Evolutionary conservation across 1,139 yeast genomes (phyloP).

Genomic region (Candida sanyaensis): DNA sequence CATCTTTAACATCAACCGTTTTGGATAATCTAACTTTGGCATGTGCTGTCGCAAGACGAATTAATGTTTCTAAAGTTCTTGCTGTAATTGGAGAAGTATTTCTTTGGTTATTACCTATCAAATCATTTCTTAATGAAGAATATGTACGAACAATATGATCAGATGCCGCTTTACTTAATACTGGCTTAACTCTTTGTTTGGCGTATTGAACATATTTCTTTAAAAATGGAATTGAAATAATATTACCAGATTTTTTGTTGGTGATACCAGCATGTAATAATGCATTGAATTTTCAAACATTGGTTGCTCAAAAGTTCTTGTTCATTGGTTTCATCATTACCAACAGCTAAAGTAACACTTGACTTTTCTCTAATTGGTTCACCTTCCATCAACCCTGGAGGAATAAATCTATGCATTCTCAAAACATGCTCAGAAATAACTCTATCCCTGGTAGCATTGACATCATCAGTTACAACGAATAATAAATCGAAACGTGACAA

Average conservation of each 20-base stretch:
- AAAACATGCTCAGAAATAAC: conserved; percentile 92
- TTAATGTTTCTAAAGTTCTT: conserved; percentile 93
- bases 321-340: conserved; percentile 57
- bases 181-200: conserved; percentile 84
- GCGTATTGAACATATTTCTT: conserved; percentile 94
- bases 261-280: conserved; percentile 81
- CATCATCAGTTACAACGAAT: conserved; percentile 95
- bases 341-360: conserved; percentile 75
- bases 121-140: conserved; percentile 81
- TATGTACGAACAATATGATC: conserved; percentile 81
- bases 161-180: conserved; percentile 74
- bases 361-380: conserved; percentile 86
- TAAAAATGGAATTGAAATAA: conserved; percentile 81
- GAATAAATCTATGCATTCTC: conserved; percentile 87
- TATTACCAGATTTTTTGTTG: conserved; percentile 53
- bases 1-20: conserved; percentile 75
- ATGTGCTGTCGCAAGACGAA: conserved; percentile 95
- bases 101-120: conserved; percentile 67
- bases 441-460: conserved; percentile 82
- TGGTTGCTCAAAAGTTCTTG: conserved; percentile 55
- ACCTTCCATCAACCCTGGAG: conserved; percentile 91
- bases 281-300: conserved; percentile 82
- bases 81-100: conserved; percentile 97
- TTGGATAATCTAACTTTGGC: conserved; percentile 89
- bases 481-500: conserved; percentile 95